These are phyloP conservation scores for Mortierella sp. DNA, from an alignment of 371 early-diverging fungal species.

Conservation along the genomic window DNA sequence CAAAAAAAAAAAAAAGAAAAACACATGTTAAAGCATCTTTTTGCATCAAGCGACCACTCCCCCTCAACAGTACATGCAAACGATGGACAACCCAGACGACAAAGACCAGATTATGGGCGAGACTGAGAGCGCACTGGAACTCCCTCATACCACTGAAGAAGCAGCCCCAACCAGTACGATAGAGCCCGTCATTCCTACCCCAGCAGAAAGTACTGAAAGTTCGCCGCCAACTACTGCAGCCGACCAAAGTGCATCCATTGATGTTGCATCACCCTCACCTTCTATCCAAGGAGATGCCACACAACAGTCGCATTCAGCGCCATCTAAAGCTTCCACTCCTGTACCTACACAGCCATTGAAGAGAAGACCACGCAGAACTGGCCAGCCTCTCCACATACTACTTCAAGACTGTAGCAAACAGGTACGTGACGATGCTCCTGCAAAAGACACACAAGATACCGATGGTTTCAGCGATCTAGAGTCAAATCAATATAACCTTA, in stretches of 20 bases:
- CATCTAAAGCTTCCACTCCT: conserved; percentile 15
- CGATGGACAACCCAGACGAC: neutral
- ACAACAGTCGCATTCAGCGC: neutral
- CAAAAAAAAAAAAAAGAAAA: neutral
- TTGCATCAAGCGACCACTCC: neutral
- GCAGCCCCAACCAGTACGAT: neutral
- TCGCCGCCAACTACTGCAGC: conserved; percentile 10
- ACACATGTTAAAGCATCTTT: neutral
- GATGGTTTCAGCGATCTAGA: neutral
- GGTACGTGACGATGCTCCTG: conserved; percentile 24
- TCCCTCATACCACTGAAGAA: neutral
- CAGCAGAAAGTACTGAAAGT: conserved; percentile 21
- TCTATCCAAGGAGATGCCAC: neutral
- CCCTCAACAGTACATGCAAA: neutral
- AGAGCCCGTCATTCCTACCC: conserved; percentile 17
- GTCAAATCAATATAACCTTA: neutral
- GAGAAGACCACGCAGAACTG: conserved; percentile 48
- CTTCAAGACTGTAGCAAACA: conserved; percentile 57
- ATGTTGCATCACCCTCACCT: conserved; percentile 11
- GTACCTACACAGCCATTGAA: conserved; percentile 24
- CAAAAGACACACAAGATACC: no score
- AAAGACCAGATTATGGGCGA: neutral
- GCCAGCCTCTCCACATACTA: conserved; percentile 56
- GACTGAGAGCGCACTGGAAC: neutral
- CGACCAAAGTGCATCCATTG: neutral